Percentiles rank a stretch among this genome's conserved stretches.
Conservation (phyloP, 2,329 filamentous ascomycete species). For the Fusarium penzigii region DNA sequence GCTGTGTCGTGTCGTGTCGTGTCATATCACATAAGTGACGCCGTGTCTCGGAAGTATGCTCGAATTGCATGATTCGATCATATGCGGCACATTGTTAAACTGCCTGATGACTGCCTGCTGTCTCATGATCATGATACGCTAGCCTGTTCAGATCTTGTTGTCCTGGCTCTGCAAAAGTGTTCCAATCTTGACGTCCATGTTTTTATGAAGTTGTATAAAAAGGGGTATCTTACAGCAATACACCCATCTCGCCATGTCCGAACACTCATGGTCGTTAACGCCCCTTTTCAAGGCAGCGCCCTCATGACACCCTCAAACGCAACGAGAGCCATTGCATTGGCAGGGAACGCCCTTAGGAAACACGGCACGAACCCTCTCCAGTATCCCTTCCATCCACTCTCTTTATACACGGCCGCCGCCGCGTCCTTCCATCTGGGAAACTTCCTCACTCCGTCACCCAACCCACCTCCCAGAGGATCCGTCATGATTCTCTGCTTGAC, state of each 20-base stretch:
- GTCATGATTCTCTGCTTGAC: constrained; percentile 98
- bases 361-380: constrained; percentile 95
- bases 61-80: background rate
- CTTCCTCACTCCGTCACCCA: constrained; percentile 66
- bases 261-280: background rate
- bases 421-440: constrained; percentile 82
- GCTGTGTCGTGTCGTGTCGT: background rate
- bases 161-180: background rate
- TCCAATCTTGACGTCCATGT: background rate
- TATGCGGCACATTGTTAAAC: no score
- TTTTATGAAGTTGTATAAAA: constrained; percentile 1
- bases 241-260: background rate
- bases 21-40: no score
- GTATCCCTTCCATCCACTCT: constrained; percentile 77
- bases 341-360: constrained; percentile 90
- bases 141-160: background rate
- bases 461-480: constrained; percentile 73
- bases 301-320: constrained; percentile 94
- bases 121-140: no score
- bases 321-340: constrained; percentile 90
- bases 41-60: background rate
- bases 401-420: constrained; percentile 72
- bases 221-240: background rate
- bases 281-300: constrained; percentile 46
- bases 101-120: no score